A percentile compares a stretch with the other conserved stretches of the same genome.
These are phyloP conservation scores for Fusarium coffeatum DNA, from an alignment of 2,329 filamentous ascomycete genomes.

Conservation along the genomic window DNA sequence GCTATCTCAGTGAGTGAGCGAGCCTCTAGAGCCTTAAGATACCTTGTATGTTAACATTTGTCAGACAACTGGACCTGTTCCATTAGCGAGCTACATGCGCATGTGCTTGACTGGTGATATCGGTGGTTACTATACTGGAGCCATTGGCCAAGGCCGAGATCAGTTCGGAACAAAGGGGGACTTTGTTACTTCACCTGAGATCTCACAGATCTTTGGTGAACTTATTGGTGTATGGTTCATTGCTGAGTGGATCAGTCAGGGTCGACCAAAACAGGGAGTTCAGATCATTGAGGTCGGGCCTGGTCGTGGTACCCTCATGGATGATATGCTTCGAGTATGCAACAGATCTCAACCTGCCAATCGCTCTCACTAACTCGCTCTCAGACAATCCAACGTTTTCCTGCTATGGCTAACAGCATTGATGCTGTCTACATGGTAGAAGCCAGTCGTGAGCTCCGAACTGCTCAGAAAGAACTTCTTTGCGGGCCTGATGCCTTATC, in stretches of 20 bases:
- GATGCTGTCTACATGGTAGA: slow-evolving; percentile 95
- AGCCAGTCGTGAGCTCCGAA: slow-evolving; percentile 82
- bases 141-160: slow-evolving; percentile 75
- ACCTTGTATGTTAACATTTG: background rate
- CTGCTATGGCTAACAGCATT: slow-evolving; percentile 78
- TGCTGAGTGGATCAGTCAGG: slow-evolving; percentile 95
- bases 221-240: slow-evolving; percentile 94
- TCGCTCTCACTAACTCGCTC: background rate
- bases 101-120: slow-evolving; percentile 94
- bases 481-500: slow-evolving; percentile 77
- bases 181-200: slow-evolving; percentile 97
- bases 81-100: slow-evolving; percentile 95
- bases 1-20: slow-evolving; percentile 77
- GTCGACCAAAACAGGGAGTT: slow-evolving; percentile 76
- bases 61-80: slow-evolving; percentile 83
- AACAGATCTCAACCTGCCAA: background rate
- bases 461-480: slow-evolving; percentile 82
- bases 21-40: background rate
- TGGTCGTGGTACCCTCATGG: slow-evolving; percentile 95
- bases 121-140: slow-evolving; percentile 92
- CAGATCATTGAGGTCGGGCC: slow-evolving; percentile 95
- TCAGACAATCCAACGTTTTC: slow-evolving; percentile 87
- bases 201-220: slow-evolving; percentile 97
- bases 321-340: slow-evolving; percentile 88
- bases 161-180: slow-evolving; percentile 95